These are phyloP conservation scores for Metschnikowia noctiluminum DNA, from an alignment of 805 yeast genomes.

Conservation along the genomic window DNA sequence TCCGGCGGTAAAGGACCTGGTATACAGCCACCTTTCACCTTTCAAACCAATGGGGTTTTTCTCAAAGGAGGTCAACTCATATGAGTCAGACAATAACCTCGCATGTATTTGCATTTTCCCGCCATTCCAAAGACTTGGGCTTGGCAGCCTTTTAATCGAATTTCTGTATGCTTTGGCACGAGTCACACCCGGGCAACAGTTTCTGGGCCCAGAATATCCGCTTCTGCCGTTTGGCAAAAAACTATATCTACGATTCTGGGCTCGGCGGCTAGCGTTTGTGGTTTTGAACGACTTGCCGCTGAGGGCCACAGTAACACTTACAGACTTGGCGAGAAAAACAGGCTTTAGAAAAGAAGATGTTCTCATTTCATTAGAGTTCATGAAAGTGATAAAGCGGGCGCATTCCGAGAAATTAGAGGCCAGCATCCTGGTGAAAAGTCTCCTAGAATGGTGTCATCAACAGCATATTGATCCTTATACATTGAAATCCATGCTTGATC, in stretches of 20 bases:
- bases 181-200: constrained; percentile 47
- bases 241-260: constrained; percentile 78
- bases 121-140: constrained; percentile 74
- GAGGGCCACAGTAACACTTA: constrained; percentile 36
- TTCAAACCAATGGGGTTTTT: constrained; percentile 69
- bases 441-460: constrained; percentile 28
- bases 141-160: constrained; percentile 79
- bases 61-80: constrained; percentile 78
- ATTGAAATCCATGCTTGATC: constrained; percentile 27
- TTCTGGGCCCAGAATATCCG: constrained; percentile 92
- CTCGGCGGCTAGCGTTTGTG: constrained; percentile 34
- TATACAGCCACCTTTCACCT: neutral
- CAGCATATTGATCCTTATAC: constrained; percentile 24
- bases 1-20: constrained; percentile 1
- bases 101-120: constrained; percentile 93
- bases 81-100: constrained; percentile 72
- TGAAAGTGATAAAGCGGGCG: constrained; percentile 31
- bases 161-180: constrained; percentile 75
- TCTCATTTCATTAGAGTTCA: constrained; percentile 52
- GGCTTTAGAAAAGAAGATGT: constrained; percentile 66
- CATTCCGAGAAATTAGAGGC: neutral
- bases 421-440: constrained; percentile 3
- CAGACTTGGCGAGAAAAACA: constrained; percentile 50
- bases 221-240: constrained; percentile 75
- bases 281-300: constrained; percentile 15